Conservation (phyloP, 768 basidiomycete species). For the Sarcodon sp. region DNA sequence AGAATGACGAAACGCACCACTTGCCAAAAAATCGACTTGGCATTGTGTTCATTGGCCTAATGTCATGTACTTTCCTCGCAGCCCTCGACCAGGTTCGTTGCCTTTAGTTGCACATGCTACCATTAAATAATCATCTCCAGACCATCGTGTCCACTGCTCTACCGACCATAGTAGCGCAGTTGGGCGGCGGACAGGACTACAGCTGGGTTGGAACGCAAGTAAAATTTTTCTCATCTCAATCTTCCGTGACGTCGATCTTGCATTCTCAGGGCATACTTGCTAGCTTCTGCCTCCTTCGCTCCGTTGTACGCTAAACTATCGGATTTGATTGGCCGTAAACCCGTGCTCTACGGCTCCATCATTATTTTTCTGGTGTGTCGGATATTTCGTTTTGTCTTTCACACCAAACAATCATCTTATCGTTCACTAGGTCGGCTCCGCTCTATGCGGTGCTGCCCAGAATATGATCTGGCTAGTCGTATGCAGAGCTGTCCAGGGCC, state of each 20-base stretch:
- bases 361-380: slow-evolving; percentile 48
- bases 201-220: slow-evolving; percentile 35
- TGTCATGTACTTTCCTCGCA: slow-evolving; percentile 29
- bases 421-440: slow-evolving; percentile 49
- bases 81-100: slow-evolving; percentile 31
- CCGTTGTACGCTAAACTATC: slow-evolving; percentile 75
- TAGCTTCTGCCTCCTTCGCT: slow-evolving; percentile 51
- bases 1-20: slow-evolving; percentile 24
- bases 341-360: slow-evolving; percentile 55
- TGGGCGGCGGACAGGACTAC: slow-evolving; percentile 31
- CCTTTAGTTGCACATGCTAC: background rate
- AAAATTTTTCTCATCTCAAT: background rate
- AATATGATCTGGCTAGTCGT: slow-evolving; percentile 68
- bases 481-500: slow-evolving; percentile 68
- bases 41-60: slow-evolving; percentile 30
- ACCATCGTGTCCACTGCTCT: slow-evolving; percentile 36
- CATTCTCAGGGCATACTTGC: slow-evolving; percentile 50
- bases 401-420: background rate
- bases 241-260: background rate
- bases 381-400: background rate
- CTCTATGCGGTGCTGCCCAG: slow-evolving; percentile 73
- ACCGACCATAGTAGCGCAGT: slow-evolving; percentile 32
- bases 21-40: slow-evolving; percentile 28
- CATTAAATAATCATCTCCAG: slow-evolving; percentile 8
- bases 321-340: slow-evolving; percentile 56